phyloP scores from a whole-genome alignment of 805 yeast species.

The Yamadazyma phyllophila region DNA sequence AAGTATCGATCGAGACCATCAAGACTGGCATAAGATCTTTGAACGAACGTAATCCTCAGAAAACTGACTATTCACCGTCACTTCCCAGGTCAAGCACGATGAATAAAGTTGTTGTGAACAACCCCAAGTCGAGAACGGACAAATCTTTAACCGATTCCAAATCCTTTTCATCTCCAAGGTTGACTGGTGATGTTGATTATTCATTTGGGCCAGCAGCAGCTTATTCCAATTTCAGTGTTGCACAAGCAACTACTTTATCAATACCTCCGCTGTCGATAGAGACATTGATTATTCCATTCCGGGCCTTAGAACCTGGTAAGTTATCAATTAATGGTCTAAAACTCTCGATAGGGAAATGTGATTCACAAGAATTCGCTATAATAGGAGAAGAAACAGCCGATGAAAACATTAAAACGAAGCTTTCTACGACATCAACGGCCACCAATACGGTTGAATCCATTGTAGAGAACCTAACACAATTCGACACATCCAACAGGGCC shows the following conservation, averaged over 20 bases:
- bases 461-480: slow-evolving; percentile 25
- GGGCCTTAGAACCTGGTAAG: slow-evolving; percentile 49
- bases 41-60: not conserved
- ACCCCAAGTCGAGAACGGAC: slow-evolving; percentile 9
- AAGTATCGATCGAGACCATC: slow-evolving; percentile 26
- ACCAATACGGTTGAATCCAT: slow-evolving; percentile 13
- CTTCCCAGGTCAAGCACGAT: slow-evolving; percentile 4
- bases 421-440: not conserved
- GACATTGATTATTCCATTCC: slow-evolving; percentile 44
- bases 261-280: slow-evolving; percentile 29
- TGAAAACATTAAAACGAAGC: not conserved
- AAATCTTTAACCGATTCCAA: not conserved
- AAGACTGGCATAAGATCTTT: slow-evolving; percentile 9
- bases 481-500: slow-evolving; percentile 17
- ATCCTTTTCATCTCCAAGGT: not conserved
- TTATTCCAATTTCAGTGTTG: not conserved
- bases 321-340: slow-evolving; percentile 50
- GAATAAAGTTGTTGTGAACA: slow-evolving; percentile 8
- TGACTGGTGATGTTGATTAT: not conserved
- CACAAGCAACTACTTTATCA: slow-evolving; percentile 9
- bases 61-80: slow-evolving; percentile 1
- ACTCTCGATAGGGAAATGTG: slow-evolving; percentile 52
- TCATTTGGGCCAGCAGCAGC: not conserved
- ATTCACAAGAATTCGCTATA: slow-evolving; percentile 43
- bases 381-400: slow-evolving; percentile 25